Conservation (phyloP, 2,329 filamentous ascomycete species). For the Apiospora kogelbergensis region DNA sequence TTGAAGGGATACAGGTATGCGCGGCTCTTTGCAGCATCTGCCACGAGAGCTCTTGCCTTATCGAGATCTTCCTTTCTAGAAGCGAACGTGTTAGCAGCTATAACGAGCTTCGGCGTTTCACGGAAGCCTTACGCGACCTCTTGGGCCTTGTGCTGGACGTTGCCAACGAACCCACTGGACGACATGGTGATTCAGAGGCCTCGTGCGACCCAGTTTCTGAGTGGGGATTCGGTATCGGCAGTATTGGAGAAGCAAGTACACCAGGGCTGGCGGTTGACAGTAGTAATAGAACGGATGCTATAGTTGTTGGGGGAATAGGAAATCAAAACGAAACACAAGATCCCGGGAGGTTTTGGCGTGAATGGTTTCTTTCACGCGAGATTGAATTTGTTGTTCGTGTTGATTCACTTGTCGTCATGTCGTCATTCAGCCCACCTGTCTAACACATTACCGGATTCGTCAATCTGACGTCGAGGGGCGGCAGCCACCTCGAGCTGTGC, state of each 20-base stretch:
- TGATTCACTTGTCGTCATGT: slow-evolving; percentile 6
- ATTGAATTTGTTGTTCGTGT: not conserved
- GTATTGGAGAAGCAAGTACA: not conserved
- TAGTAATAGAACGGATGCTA: not conserved
- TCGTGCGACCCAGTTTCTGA: not conserved
- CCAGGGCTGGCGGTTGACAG: not conserved
- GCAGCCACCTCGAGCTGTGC: not conserved
- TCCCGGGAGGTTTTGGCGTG: not conserved
- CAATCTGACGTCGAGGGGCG: not conserved
- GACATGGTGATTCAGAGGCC: not conserved
- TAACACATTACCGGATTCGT: not conserved
- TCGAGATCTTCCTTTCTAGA: slow-evolving; percentile 68
- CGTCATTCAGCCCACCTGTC: slow-evolving; percentile 2
- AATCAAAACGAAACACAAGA: not conserved
- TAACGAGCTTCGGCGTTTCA: not conserved
- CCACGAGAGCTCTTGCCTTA: slow-evolving; percentile 61
- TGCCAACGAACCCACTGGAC: slow-evolving; percentile 19
- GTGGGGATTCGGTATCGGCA: not conserved
- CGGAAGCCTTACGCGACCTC: slow-evolving; percentile 44
- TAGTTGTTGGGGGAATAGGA: not conserved
- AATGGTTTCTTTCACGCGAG: not conserved
- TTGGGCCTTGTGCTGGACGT: slow-evolving; percentile 46
- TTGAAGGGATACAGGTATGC: slow-evolving; percentile 87
- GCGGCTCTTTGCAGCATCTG: slow-evolving; percentile 70
- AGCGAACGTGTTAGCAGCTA: slow-evolving; percentile 15